Base-by-base conservation (phyloP, 805 yeast species). In the Nakazawaea anatomiae region DNA sequence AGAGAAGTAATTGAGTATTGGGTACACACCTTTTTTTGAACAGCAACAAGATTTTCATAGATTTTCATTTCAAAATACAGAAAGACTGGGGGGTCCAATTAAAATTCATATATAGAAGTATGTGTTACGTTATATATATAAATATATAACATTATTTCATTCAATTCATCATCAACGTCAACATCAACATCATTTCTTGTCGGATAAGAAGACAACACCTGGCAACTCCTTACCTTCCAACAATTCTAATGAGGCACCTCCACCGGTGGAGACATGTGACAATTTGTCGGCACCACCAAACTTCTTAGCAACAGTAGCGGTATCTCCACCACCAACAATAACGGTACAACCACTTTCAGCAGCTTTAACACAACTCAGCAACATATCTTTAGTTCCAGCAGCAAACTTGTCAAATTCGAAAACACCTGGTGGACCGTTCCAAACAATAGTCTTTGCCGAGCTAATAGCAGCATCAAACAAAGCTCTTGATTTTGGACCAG, bases 381-480 rank as follows among this genome's bases (percentile, higher is more conserved):
- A 83, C 74, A 92, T 74, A 54, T 89, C 72, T 77, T 91, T 88
- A 69, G 98, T 92, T 75, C 98, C 98, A 54, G 73, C 73, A 61
- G 97, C 86, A 70, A 94, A 94, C 66, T 79, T 80, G 61, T 89
- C 96, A 67, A 94, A 94, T 79, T 94, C 99, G 71, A 94, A 94
- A 63, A 94, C 99, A 81, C 99, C 99, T 74, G 99, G 97, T 59
- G 99, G 99, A 72, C 99, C 99, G 80, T 94, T 94, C 99, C 99
- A 94, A 70, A 94, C 94, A 65, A 94, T 92, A 66, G 99, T 94
- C 84, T 92, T 90, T 62, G 99, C 95, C 74, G 85, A 79, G 59
- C 87, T 86, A 63, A 94, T 89, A 58, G 96, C 85, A 59, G 76
- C 83, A 60, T 85, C 80, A 70, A 87, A 94, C 61, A 87, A 79